phyloP scores from a whole-genome alignment of 2,329 filamentous ascomycete genomes.

The Pestalotiopsis sp. region DNA sequence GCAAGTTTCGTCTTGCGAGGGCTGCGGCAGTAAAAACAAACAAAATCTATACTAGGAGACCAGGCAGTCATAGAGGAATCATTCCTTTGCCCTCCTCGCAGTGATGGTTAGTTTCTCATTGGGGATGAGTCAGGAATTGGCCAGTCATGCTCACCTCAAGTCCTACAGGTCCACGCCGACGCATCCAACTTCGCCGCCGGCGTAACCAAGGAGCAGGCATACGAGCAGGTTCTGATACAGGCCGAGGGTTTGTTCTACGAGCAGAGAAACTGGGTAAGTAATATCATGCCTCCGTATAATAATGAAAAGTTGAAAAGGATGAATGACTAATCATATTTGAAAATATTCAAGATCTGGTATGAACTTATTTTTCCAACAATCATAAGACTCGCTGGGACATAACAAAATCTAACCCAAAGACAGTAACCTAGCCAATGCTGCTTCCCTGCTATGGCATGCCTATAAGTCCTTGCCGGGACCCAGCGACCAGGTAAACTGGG shows the following conservation, averaged over 20 bases:
- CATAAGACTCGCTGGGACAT: not conserved
- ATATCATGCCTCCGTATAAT: not conserved
- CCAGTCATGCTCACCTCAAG: not conserved
- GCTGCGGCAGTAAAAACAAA: not conserved
- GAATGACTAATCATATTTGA: not conserved
- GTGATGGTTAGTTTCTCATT: not conserved
- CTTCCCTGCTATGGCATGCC: conserved; percentile 79
- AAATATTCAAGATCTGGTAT: conserved; percentile 43
- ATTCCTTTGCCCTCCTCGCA: not conserved
- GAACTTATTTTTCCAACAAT: conserved; percentile 11
- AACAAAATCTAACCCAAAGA: conserved; percentile 9
- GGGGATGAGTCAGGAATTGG: not conserved
- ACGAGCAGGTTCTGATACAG: conserved; percentile 73
- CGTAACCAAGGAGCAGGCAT: conserved; percentile 72
- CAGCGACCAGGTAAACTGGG: conserved; percentile 75
- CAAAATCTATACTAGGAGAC: not conserved
- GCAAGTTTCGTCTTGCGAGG: not conserved
- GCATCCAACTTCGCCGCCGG: conserved; percentile 72
- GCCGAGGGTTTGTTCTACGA: conserved; percentile 70
- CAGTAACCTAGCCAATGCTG: conserved; percentile 77
- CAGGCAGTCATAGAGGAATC: no score
- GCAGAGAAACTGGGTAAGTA: conserved; percentile 77
- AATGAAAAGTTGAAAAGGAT: not conserved
- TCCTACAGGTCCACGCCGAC: conserved; percentile 72
- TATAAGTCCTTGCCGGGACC: conserved; percentile 73